Evolutionary conservation across 305 asterid species (phyloP).

Genomic region (Fraxinus latifolia): DNA sequence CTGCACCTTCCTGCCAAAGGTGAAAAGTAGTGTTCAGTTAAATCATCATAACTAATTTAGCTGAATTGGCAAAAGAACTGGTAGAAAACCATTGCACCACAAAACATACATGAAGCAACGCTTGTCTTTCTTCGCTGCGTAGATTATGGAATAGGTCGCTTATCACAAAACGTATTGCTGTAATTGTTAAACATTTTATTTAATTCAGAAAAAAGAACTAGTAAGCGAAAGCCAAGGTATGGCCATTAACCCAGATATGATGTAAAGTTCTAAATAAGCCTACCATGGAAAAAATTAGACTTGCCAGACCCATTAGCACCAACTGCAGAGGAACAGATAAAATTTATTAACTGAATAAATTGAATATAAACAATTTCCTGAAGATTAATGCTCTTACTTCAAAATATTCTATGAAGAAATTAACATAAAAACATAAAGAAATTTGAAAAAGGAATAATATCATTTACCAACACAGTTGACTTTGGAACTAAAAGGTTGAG

Average conservation of each 20-base stretch:
- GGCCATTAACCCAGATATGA: background rate
- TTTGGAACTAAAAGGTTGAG: conserved; percentile 87
- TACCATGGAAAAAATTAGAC: conserved; percentile 96
- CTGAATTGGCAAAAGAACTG: background rate
- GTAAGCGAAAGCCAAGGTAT: background rate
- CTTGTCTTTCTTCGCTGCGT: conserved; percentile 90
- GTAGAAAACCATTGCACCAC: conserved; percentile 1
- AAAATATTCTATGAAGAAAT: background rate
- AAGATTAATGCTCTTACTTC: background rate
- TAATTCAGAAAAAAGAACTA: background rate
- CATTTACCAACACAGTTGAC: conserved; percentile 89
- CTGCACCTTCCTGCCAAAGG: conserved; percentile 86
- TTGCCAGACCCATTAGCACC: conserved; percentile 99
- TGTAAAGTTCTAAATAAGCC: conserved; percentile 19
- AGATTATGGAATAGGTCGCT: conserved; percentile 88
- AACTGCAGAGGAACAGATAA: conserved; percentile 45
- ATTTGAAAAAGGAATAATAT: background rate
- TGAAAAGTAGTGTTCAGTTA: conserved; percentile 18
- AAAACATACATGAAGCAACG: conserved; percentile 83
- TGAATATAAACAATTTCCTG: conserved; percentile 7
- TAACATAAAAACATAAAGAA: background rate
- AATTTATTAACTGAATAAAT: background rate
- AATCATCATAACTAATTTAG: conserved; percentile 8
- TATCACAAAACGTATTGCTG: conserved; percentile 95
- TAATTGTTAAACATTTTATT: conserved; percentile 20